These are phyloP conservation scores for Talinum fruticosum DNA, from an alignment of 148 eudicot genomes.

Conservation along the genomic window DNA sequence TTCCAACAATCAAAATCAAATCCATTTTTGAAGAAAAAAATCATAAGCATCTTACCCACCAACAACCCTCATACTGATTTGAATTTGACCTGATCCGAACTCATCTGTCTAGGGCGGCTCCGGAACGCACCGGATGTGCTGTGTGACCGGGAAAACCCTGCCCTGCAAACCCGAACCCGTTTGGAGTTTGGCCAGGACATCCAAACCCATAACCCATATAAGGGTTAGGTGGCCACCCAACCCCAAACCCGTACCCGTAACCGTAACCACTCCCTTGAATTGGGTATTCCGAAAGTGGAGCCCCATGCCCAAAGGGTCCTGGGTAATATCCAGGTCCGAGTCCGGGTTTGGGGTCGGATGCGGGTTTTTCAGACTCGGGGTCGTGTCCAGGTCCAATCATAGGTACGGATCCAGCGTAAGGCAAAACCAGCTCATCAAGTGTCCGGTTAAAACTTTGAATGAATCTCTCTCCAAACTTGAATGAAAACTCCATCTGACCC, in stretches of 20 bases:
- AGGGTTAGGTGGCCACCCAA: no score
- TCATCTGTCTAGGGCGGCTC: slow-evolving; percentile 11
- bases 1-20: no score
- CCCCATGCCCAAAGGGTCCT: slow-evolving; percentile 9
- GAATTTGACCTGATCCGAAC: no score
- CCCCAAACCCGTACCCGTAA: no score
- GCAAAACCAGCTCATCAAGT: slow-evolving; percentile 14
- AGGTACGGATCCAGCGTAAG: background rate
- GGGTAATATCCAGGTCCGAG: background rate
- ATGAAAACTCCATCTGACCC: slow-evolving; percentile 47
- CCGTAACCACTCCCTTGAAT: slow-evolving; percentile 22
- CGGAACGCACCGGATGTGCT: slow-evolving; percentile 16
- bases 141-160: slow-evolving; percentile 1
- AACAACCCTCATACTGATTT: slow-evolving; percentile 37
- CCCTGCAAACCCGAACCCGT: no score
- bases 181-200: no score
- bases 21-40: no score
- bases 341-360: background rate
- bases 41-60: slow-evolving; percentile 35
- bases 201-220: no score
- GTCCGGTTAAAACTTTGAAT: slow-evolving; percentile 14
- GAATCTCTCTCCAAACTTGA: slow-evolving; percentile 46
- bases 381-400: background rate
- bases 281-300: background rate
- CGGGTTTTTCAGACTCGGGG: background rate